Conservation (phyloP, 768 basidiomycete species). For the Boletellus ananiceps region DNA sequence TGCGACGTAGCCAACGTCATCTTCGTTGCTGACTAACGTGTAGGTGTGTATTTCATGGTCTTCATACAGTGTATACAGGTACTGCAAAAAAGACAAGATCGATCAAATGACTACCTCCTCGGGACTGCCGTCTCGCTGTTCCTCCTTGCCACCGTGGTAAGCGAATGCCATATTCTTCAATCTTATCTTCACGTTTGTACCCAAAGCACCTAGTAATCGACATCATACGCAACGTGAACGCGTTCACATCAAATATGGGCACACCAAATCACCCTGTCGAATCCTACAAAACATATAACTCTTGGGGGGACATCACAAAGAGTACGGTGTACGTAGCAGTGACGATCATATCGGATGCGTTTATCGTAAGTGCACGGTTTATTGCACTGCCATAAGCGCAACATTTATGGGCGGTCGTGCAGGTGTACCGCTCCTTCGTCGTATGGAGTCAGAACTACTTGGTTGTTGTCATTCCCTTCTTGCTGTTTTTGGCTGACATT, state of each 20-base stretch:
- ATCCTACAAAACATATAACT: not conserved
- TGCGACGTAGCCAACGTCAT: not conserved
- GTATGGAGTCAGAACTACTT: conserved; percentile 2
- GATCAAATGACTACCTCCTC: not conserved
- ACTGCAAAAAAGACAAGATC: not conserved
- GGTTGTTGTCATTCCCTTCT: not conserved
- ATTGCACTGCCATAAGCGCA: not conserved
- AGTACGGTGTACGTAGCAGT: conserved; percentile 1
- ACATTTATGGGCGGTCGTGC: not conserved
- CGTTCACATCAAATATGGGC: not conserved
- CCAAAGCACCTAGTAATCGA: not conserved
- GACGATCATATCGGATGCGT: not conserved
- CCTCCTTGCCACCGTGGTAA: not conserved
- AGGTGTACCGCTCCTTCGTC: conserved; percentile 2
- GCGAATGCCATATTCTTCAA: not conserved
- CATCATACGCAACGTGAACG: conserved; percentile 2
- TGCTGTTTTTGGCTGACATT: not conserved
- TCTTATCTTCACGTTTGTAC: no score
- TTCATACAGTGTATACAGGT: not conserved
- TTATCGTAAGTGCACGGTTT: not conserved
- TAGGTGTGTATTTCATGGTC: not conserved
- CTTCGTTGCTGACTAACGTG: not conserved
- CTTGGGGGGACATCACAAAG: not conserved
- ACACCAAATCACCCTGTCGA: not conserved
- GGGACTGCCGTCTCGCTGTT: not conserved